Base-by-base conservation (phyloP, 2,329 filamentous ascomycete species). In the Aspergillus proliferans region DNA sequence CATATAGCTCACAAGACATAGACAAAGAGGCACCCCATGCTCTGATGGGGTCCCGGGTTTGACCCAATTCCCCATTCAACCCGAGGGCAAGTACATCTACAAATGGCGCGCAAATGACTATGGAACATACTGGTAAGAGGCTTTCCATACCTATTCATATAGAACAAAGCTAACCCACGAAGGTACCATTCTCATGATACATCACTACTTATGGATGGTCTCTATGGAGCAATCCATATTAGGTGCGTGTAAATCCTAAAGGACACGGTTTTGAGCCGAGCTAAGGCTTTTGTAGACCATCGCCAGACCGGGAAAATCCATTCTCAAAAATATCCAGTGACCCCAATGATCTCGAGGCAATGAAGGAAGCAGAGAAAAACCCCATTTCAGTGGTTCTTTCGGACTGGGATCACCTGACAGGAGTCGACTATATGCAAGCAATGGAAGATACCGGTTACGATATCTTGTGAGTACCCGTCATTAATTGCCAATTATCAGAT, bases 1-100 rank as follows among this genome's bases (percentile, higher is more conserved):
- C 19, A 6, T 7, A n/a, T 40, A 6, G 4, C 19, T 40, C 2
- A 40, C 38, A 12, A 19, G n/a, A 14, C 4, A 22, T 21, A 40
- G 38, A 21, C 38, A 40, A 40, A 21, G 19, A 40, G 64, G 66
- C 15, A 82, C 78, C 0, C 77, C 79, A 0, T 82, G 78, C 79
- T 74, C 79, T 0, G 81, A 84, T 49, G 81, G 81, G 18, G 76
- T 80, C 0, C 76, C 79, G 1, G 80, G 80, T 1, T 62, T 83
- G 2, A 74, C 75, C 0, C 80, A 84, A 56, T 69, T 68, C 6
- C 67, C 74, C 6, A 81, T 84, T 46, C 61, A 68, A 7, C 74
- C 80, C 0, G 76, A 76, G 1, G 61, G 62, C 6, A 71, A 60
- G 24, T 84, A 76, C 58, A 68, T 66, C 1, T 79, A 84, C 56